Percentiles rank a stretch among this genome's conserved stretches.
These are phyloP conservation scores for Pseudogymnoascus sp. DNA, from an alignment of 2,329 filamentous ascomycete genomes.

Conservation along the genomic window DNA sequence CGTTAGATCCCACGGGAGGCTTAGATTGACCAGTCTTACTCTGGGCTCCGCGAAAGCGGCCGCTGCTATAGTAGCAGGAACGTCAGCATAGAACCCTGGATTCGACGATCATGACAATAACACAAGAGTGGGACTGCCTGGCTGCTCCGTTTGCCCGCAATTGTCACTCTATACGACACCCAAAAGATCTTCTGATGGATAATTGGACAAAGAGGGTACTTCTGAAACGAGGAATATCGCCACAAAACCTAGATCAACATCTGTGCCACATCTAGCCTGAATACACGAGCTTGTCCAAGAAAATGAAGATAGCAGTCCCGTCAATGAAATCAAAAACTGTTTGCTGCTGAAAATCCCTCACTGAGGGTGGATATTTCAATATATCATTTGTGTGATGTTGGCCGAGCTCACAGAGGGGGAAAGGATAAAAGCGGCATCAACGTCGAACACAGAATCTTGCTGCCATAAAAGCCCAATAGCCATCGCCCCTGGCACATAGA, in stretches of 20 bases:
- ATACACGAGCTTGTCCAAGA: neutral
- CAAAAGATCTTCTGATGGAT: neutral
- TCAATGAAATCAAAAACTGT: neutral
- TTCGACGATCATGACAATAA: neutral
- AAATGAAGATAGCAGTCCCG: neutral
- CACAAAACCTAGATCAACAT: neutral
- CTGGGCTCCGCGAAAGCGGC: constrained; percentile 49
- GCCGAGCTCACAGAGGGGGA: neutral
- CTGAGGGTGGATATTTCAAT: neutral
- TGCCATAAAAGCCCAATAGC: neutral
- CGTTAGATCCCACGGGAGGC: constrained; percentile 41
- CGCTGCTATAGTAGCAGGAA: constrained; percentile 37
- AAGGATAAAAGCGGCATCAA: neutral
- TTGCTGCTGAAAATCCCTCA: neutral
- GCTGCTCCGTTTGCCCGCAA: neutral
- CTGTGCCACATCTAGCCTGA: neutral
- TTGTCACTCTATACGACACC: neutral
- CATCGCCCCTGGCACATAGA: neutral
- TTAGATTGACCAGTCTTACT: constrained; percentile 43
- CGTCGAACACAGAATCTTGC: constrained; percentile 1
- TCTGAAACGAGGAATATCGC: neutral
- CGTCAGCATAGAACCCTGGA: constrained; percentile 19
- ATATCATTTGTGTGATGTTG: neutral
- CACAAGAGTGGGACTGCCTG: neutral
- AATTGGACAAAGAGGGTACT: neutral